A percentile compares a stretch with the other conserved stretches of the same genome.
Conservation (phyloP, 164 flowering plant genomes). For the Warburgia ugandensis region DNA sequence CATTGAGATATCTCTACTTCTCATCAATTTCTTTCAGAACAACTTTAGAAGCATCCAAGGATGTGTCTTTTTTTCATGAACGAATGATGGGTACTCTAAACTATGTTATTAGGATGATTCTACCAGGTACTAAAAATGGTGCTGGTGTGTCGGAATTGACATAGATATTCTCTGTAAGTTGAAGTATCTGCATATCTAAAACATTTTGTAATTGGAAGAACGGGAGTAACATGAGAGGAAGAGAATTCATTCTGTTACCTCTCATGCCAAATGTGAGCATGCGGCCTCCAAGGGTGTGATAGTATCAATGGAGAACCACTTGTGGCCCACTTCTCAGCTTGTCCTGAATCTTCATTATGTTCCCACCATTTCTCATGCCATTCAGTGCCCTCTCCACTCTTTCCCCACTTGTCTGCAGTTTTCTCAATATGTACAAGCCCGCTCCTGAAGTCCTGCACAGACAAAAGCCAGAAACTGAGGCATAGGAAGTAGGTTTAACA, state of each 20-base stretch:
- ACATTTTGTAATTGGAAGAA: no score
- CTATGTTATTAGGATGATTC: no score
- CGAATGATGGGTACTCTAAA: no score
- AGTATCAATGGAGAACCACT: slow-evolving; percentile 93
- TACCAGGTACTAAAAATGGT: no score
- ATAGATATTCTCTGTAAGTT: no score
- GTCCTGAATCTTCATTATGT: slow-evolving; percentile 67
- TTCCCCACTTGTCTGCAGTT: slow-evolving; percentile 83
- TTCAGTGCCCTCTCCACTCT: slow-evolving; percentile 52
- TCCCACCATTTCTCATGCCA: slow-evolving; percentile 95
- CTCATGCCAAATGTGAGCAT: slow-evolving; percentile 99
- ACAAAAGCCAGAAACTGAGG: background rate
- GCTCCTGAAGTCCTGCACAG: slow-evolving; percentile 32
- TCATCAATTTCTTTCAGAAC: no score
- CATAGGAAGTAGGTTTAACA: background rate
- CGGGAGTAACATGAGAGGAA: no score
- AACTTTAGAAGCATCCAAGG: no score
- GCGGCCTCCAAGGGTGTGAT: slow-evolving; percentile 69
- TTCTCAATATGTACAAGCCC: slow-evolving; percentile 64
- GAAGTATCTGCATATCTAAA: no score
- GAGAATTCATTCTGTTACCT: slow-evolving; percentile 52
- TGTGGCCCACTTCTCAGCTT: slow-evolving; percentile 95
- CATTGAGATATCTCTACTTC: no score
- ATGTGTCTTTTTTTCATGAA: no score
- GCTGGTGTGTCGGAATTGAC: no score